Evolutionary conservation across 192 early-diverging fungal genomes (phyloP), one percentile per base, ranked within the genome.

Genomic region (Dissophora globulifera): DNA sequence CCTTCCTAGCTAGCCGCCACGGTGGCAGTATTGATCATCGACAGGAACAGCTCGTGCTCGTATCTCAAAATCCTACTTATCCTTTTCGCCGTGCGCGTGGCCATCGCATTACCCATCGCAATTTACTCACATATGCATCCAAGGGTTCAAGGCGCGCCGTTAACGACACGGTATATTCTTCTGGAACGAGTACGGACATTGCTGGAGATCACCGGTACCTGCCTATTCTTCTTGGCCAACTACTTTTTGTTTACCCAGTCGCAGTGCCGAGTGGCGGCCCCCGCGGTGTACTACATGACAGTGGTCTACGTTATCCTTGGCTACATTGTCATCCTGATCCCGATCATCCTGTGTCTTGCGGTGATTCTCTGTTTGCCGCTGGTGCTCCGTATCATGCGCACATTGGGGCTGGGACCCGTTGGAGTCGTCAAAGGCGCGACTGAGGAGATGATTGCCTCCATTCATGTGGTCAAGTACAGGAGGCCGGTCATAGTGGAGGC

Each of bases 281-380:
- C 88, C 3, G 64, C 69, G 35, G 67, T 93, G 11, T 91, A 88
- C 58, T 87, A 88, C 38, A 64, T 83, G 2, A 81, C 87, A 11
- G 69, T 93, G 17, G 74, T 85, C 45, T 90, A 89, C 83, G 83
- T 93, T 41, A 58, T 88, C 5, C 52, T 91, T 17, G 91, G 92
- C 7, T 93, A 92, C 40, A 51, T 91, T 29, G 82, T 91, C 29
- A 81, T 93, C 31, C 58, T 83, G 10, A 71, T 92, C 11, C 90
- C 91, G 1, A 57, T 89, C 42, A 26, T 90, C 9, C 47, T 91
- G 13, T 86, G 88, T 58, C 33, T 85, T 11, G 82, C 87, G 6
- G 81, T 90, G 13, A 81, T 91, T n/a, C 74, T 92, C 32, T 90
- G 90, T 81, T 57, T 91, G 35, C 82, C 87, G 45, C 72, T 82